These are phyloP conservation scores for Comarum palustre DNA, from an alignment of 306 rosid genomes.

Conservation along the genomic window DNA sequence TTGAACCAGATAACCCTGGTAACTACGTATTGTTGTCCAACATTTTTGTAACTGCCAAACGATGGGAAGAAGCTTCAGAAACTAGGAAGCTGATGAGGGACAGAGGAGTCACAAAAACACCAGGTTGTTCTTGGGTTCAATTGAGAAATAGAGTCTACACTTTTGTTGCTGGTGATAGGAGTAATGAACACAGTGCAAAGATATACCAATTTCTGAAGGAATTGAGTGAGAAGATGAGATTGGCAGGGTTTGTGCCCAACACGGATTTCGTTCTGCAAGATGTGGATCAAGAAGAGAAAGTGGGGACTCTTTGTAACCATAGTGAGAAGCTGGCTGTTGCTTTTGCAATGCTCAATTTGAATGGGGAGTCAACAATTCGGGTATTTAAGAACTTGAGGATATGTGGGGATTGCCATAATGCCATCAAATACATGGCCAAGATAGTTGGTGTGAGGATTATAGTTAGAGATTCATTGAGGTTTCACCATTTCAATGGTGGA, in stretches of 20 bases:
- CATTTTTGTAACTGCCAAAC: conserved; percentile 40
- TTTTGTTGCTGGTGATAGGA: conserved; percentile 52
- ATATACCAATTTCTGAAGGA: conserved; percentile 36
- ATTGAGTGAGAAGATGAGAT: conserved; percentile 47
- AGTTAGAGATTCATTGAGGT: conserved; percentile 55
- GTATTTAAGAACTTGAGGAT: conserved; percentile 58
- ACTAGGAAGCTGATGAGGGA: conserved; percentile 50
- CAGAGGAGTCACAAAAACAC: conserved; percentile 47
- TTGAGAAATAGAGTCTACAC: conserved; percentile 43
- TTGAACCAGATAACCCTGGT: conserved; percentile 54
- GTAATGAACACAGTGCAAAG: conserved; percentile 28
- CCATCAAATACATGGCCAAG: conserved; percentile 48
- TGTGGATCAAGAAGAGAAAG: conserved; percentile 51
- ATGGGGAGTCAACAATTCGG: conserved; percentile 40
- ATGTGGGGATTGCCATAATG: conserved; percentile 53
- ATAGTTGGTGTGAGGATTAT: conserved; percentile 45
- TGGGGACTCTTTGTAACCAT: conserved; percentile 43
- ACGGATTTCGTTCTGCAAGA: conserved; percentile 58
- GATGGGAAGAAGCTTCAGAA: conserved; percentile 59
- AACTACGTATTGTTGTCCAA: conserved; percentile 43
- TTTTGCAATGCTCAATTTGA: conserved; percentile 51
- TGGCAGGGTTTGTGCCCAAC: conserved; percentile 44
- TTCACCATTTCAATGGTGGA: conserved; percentile 51
- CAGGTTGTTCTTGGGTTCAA: conserved; percentile 65
- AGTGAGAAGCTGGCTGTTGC: conserved; percentile 54